Evolutionary conservation across 2,329 filamentous ascomycete species (phyloP), one percentile per base, ranked within the genome.

Genomic region (Fusarium piperis): DNA sequence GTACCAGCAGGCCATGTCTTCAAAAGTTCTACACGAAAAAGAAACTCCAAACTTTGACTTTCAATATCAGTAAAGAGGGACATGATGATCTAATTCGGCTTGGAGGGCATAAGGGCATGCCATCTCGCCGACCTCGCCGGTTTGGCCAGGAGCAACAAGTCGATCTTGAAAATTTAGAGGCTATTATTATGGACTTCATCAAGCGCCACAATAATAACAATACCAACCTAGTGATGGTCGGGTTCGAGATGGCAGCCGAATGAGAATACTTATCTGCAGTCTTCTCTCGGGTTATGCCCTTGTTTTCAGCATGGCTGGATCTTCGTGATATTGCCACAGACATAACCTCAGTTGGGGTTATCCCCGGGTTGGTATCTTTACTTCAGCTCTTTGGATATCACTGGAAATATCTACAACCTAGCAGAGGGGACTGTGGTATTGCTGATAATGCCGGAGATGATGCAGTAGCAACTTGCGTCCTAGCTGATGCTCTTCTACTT

Each of bases 371-470:
- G 15, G 12, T 15, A 1, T 23, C 26, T 16, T 26, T 61, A 23
- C 59, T 72, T 13, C 15, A 65, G 12, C 3, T 38, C 0, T 65
- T 56, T 46, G 41, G 32, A 10, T 73, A 70, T 53, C 44, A 51
- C 20, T 44, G 58, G 69, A 44, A 64, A 18, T 51, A 71, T 26
- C 8, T 72, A 6, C 58, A 38, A 15, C 30, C 57, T 0, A 32
- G 30, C 32, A 46, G 26, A 28, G n/a, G 33, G 33, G 16, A 23
- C 12, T 13, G 18, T 3, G 63, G 60, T 8, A 51, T 15, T 12
- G 61, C 68, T 16, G 65, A 72, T 20, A 70, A 71, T 57, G 72
- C 65, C 2, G 70, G 68, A 36, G 62, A 74, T 16, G 64, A 70
- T 26, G 68, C 65, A 8, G 59, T 72, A 0, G 59, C 51, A 8